Evolutionary conservation across 495 filamentous ascomycete species (phyloP).

Genomic region (Tuber umbilicatum): DNA sequence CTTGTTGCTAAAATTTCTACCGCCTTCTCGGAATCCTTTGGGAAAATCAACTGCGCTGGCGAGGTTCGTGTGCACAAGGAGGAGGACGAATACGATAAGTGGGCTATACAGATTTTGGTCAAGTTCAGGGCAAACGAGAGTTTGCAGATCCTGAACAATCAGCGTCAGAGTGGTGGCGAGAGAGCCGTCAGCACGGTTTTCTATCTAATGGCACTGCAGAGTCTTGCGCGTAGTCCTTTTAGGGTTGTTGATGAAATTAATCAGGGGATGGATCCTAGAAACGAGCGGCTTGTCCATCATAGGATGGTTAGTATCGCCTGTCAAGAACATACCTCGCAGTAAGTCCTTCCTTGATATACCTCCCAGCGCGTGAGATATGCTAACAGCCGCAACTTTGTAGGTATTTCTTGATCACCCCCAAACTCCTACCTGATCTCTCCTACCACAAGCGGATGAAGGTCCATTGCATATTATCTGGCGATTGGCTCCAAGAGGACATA

Average conservation of each 20-base stretch:
- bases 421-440: slow-evolving; percentile 73
- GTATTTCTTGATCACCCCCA: slow-evolving; percentile 98
- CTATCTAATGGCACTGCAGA: slow-evolving; percentile 97
- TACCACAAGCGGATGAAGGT: slow-evolving; percentile 89
- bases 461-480: slow-evolving; percentile 86
- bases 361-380: neutral
- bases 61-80: slow-evolving; percentile 76
- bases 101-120: slow-evolving; percentile 89
- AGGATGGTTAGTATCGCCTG: slow-evolving; percentile 94
- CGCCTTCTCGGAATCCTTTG: slow-evolving; percentile 83
- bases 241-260: slow-evolving; percentile 99
- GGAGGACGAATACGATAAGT: slow-evolving; percentile 79
- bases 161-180: slow-evolving; percentile 94
- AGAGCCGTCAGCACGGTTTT: slow-evolving; percentile 96
- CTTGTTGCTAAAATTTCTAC: slow-evolving; percentile 75
- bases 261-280: slow-evolving; percentile 97
- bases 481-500: slow-evolving; percentile 66
- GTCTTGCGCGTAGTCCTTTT: slow-evolving; percentile 91
- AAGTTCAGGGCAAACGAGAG: slow-evolving; percentile 84
- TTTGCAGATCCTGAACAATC: slow-evolving; percentile 74
- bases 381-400: slow-evolving; percentile 39
- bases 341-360: slow-evolving; percentile 12
- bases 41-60: slow-evolving; percentile 90
- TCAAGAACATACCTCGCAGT: slow-evolving; percentile 59
- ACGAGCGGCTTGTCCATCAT: slow-evolving; percentile 95